phyloP scores from a whole-genome alignment of 2,329 filamentous ascomycete species.

The Penicillium olsonii region DNA sequence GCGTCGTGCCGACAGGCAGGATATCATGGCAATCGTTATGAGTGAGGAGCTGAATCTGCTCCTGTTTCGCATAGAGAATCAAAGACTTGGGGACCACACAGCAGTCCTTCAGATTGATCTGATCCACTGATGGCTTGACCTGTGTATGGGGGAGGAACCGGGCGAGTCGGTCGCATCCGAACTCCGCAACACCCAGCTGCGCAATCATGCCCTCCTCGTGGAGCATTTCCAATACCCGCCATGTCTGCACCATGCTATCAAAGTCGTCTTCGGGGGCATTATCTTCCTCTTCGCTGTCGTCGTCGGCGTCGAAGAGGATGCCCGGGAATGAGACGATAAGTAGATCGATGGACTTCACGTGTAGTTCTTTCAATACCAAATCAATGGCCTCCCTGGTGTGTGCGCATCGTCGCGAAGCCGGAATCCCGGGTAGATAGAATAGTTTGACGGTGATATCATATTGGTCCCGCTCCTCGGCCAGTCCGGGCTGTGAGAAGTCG shows the following conservation, averaged over 20 bases:
- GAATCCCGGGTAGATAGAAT: constrained; percentile 80
- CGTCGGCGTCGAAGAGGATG: constrained; percentile 89
- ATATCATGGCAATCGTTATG: constrained; percentile 95
- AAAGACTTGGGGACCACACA: constrained; percentile 92
- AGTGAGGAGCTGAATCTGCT: constrained; percentile 83
- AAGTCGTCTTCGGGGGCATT: constrained; percentile 58
- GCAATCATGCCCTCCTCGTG: constrained; percentile 70
- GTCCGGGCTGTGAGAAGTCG: constrained; percentile 68
- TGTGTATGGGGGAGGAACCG: constrained; percentile 71
- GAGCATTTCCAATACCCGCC: constrained; percentile 69
- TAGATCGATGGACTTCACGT: constrained; percentile 75
- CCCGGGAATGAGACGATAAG: constrained; percentile 92
- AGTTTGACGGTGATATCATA: constrained; percentile 97
- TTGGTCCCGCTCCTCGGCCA: constrained; percentile 77
- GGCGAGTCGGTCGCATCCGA: constrained; percentile 79
- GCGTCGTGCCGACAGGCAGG: constrained; percentile 77
- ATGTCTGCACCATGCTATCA: constrained; percentile 67
- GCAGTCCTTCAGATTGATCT: constrained; percentile 95
- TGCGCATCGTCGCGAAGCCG: constrained; percentile 62
- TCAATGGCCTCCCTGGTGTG: constrained; percentile 78
- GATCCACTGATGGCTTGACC: constrained; percentile 79
- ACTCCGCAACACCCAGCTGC: constrained; percentile 84
- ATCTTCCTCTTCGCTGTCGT: constrained; percentile 72
- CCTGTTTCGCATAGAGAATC: constrained; percentile 76
- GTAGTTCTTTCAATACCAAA: constrained; percentile 77